Evolutionary conservation across 2,329 filamentous ascomycete species (phyloP), one percentile per base, ranked within the genome.

Genomic region (Polychaeton citri): DNA sequence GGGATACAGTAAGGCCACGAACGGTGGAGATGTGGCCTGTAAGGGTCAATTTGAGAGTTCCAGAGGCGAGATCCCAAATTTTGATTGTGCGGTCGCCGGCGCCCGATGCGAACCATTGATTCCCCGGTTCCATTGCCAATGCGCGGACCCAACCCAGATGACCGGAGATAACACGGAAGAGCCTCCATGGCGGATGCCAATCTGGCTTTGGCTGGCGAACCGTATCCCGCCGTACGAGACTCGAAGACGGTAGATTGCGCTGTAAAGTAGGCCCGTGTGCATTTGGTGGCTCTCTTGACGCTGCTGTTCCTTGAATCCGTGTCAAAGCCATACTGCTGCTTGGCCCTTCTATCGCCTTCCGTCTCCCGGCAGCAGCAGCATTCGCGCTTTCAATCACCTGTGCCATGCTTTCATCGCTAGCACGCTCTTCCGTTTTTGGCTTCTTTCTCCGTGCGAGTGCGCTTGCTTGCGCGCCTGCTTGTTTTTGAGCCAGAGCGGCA

Each of bases 181-280:
- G 69, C 71, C 95, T 96, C 90, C 92, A 98, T 9, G 92, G 92
- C 42, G 87, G 76, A 58, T 98, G 90, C 90, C 90, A 98, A 39
- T 95, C 81, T 1, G 92, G 92, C 57, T 79, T 85, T 38, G 77
- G 68, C 48, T 79, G 76, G 47, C 73, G 66, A 37, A 79, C 71
- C 12, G 71, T 74, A 30, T 77, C 74, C 47, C 75, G 69, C 39
- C 75, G 65, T 13, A 81, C 72, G 38, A 81, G 57, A 45, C 73
- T 75, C 38, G 67, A 68, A 2, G 66, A 66, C 12, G 65, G 65
- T 19, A 65, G 59, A 35, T 71, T 60, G 34, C 61, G 59, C 44
- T 66, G 66, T 16, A 62, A 61, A 21, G 67, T 70, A 10, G 68
- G 67, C 7, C 69, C 68, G 40, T 69, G 71, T 4, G 72, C 72